phyloP scores from a whole-genome alignment of 2,329 filamentous ascomycete species.

The Apiospora sp. region DNA sequence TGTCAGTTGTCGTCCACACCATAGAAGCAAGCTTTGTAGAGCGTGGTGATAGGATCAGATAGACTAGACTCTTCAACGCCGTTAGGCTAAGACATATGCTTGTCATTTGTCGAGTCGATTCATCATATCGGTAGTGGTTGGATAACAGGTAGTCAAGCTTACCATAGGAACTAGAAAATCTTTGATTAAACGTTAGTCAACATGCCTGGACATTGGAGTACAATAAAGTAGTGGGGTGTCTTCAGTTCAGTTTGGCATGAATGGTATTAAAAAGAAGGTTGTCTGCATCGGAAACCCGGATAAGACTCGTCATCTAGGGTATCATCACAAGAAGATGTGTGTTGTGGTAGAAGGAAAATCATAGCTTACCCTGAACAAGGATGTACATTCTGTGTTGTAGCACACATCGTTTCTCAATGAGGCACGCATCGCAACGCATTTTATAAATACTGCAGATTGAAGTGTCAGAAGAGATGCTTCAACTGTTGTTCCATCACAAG shows the following conservation, averaged over 20 bases:
- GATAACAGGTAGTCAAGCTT: constrained; percentile 3
- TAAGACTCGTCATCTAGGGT: constrained; percentile 71
- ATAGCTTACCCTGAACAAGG: constrained; percentile 27
- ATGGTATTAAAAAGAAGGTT: constrained; percentile 64
- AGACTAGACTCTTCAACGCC: constrained; percentile 55
- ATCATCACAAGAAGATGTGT: constrained; percentile 53
- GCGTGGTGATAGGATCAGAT: constrained; percentile 4
- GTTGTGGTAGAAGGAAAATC: constrained; percentile 29
- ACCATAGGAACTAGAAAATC: constrained; percentile 24
- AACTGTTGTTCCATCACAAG: constrained; percentile 11
- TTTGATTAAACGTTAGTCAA: constrained; percentile 15
- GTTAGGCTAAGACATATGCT: constrained; percentile 94
- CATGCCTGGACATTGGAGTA: constrained; percentile 9
- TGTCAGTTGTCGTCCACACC: constrained; percentile 41
- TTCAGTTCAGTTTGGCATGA: constrained; percentile 63
- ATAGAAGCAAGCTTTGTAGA: neutral
- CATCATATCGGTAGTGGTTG: constrained; percentile 69
- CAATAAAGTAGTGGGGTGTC: neutral
- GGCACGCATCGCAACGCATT: neutral
- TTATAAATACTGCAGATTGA: constrained; percentile 17
- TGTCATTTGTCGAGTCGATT: constrained; percentile 85
- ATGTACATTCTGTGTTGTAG: neutral
- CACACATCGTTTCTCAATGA: neutral
- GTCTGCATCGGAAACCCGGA: constrained; percentile 69
- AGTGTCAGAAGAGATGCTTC: constrained; percentile 11